These are phyloP conservation scores for Trichoderma koningii DNA, from an alignment of 2,329 filamentous ascomycete species.

Conservation along the genomic window DNA sequence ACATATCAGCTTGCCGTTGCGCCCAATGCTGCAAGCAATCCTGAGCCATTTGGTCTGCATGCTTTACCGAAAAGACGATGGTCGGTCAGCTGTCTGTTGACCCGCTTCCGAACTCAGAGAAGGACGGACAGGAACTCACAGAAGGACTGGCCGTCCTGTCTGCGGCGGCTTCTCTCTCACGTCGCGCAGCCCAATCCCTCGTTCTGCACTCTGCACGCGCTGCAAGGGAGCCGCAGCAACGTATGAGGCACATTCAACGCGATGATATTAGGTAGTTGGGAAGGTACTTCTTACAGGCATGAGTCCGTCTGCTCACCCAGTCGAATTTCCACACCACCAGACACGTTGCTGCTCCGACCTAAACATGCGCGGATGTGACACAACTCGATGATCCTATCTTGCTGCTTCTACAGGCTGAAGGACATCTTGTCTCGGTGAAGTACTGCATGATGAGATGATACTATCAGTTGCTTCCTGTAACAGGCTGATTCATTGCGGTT, in stretches of 20 bases:
- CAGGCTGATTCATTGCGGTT: too few species aligned
- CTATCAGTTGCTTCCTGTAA: too few species aligned
- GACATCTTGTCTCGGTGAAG: too few species aligned
- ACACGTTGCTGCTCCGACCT: too few species aligned
- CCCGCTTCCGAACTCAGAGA: constrained; percentile 1
- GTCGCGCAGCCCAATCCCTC: background rate
- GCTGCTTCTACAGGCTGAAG: too few species aligned
- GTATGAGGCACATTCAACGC: background rate
- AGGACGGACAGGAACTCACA: too few species aligned
- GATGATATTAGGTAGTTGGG: background rate
- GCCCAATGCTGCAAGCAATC: constrained; percentile 5
- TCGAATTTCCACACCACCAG: background rate
- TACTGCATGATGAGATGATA: too few species aligned
- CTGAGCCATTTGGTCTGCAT: background rate
- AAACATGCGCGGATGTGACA: too few species aligned
- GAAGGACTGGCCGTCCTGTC: too few species aligned
- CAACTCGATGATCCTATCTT: too few species aligned
- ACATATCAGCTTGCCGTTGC: constrained; percentile 10
- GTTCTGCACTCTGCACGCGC: constrained; percentile 2
- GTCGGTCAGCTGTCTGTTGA: background rate
- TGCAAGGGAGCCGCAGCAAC: background rate
- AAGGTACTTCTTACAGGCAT: background rate
- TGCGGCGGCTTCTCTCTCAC: too few species aligned
- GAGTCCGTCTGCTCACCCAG: background rate
- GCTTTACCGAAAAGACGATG: background rate